Percentiles rank a stretch among this genome's conserved stretches.
Conservation (phyloP, 1,284 basidiomycete genomes). For the Cryptococcus floricola region DNA sequence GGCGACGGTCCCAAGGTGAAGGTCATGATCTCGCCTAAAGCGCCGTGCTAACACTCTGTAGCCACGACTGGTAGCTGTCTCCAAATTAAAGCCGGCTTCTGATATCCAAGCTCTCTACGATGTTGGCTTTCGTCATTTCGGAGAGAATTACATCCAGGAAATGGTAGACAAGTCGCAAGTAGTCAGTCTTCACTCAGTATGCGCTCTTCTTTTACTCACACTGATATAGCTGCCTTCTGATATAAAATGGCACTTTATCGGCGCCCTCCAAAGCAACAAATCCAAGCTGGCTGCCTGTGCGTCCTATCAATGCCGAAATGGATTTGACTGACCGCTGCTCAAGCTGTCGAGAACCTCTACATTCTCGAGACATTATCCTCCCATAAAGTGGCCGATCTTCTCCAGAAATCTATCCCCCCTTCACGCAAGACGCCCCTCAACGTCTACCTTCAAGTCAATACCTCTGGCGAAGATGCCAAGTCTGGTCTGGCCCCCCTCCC, state of each 20-base stretch:
- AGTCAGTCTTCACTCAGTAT: constrained; percentile 35
- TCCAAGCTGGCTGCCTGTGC: constrained; percentile 80
- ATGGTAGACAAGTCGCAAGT: constrained; percentile 77
- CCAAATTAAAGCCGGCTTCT: constrained; percentile 86
- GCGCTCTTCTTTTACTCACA: not conserved
- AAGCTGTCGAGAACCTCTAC: constrained; percentile 86
- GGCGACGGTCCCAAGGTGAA: constrained; percentile 7
- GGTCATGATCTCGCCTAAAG: not conserved
- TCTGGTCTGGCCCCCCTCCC: constrained; percentile 70
- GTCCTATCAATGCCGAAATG: constrained; percentile 25
- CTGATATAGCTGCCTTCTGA: constrained; percentile 65
- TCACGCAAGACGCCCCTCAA: constrained; percentile 56
- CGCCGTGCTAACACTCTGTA: constrained; percentile 6
- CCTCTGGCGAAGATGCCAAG: constrained; percentile 84
- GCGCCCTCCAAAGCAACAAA: constrained; percentile 92
- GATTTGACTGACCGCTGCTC: constrained; percentile 2
- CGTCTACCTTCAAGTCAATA: constrained; percentile 90
- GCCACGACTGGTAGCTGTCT: constrained; percentile 76
- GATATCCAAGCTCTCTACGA: constrained; percentile 81
- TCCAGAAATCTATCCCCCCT: constrained; percentile 67
- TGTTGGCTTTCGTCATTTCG: constrained; percentile 81
- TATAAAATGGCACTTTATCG: constrained; percentile 97
- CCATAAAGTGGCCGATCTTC: constrained; percentile 71
- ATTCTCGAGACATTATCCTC: constrained; percentile 89
- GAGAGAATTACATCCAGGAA: constrained; percentile 97